A percentile compares a stretch with the other conserved stretches of the same genome.
phyloP scores from a whole-genome alignment of 1,284 basidiomycete genomes.

The Fistulina hepatica region DNA sequence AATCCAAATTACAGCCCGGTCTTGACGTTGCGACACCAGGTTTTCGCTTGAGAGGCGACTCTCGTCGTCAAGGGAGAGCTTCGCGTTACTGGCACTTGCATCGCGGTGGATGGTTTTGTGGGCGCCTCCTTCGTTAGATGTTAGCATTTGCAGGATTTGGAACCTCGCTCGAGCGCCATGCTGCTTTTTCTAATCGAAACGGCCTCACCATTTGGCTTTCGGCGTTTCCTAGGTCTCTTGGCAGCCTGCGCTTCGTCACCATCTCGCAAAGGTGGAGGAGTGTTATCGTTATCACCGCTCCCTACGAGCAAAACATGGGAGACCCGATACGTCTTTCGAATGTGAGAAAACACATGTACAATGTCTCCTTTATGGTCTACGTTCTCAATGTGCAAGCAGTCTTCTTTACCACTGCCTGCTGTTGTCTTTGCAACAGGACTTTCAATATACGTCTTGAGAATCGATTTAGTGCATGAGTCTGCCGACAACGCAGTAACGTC shows the following conservation, averaged over 20 bases:
- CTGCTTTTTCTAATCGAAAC: slow-evolving; percentile 8
- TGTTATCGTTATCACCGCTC: no score
- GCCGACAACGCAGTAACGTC: slow-evolving; percentile 28
- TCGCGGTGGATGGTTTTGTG: no score
- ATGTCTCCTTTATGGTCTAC: slow-evolving; percentile 53
- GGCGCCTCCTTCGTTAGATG: no score
- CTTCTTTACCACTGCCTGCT: slow-evolving; percentile 1
- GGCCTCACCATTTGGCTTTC: slow-evolving; percentile 12
- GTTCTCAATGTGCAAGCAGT: slow-evolving; percentile 29
- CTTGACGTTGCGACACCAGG: no score
- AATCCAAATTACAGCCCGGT: slow-evolving; percentile 1
- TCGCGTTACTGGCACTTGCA: no score
- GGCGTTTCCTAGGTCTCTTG: slow-evolving; percentile 11
- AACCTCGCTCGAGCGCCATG: not conserved
- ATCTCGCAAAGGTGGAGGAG: slow-evolving; percentile 26
- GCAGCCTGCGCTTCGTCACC: slow-evolving; percentile 4
- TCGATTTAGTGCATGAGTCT: slow-evolving; percentile 13
- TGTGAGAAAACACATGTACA: slow-evolving; percentile 83
- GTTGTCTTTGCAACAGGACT: not conserved
- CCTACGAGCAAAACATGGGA: slow-evolving; percentile 53
- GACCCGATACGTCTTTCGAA: slow-evolving; percentile 80
- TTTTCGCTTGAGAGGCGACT: no score
- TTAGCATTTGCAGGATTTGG: not conserved
- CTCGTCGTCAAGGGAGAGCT: no score
- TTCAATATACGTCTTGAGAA: slow-evolving; percentile 25